phyloP scores from a whole-genome alignment of 2,329 filamentous ascomycete genomes.

The Aspergillus vadensis region DNA sequence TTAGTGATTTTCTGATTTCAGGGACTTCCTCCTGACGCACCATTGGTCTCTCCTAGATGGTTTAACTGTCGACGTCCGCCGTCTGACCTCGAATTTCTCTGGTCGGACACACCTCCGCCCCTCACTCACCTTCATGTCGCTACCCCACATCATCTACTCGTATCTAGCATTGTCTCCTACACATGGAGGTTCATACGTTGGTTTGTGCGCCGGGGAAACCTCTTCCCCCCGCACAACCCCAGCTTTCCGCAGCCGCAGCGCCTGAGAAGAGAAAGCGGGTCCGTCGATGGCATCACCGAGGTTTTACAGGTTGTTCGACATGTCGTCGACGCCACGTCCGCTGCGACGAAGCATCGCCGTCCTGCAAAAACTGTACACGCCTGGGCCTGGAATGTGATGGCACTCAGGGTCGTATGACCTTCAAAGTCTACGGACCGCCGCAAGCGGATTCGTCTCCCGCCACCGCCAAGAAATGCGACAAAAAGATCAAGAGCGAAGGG shows the following conservation, averaged over 20 bases:
- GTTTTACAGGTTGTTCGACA: conserved; percentile 45
- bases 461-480: conserved; percentile 25
- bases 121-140: conserved; percentile 29
- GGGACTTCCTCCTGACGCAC: neutral
- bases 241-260: conserved; percentile 13
- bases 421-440: conserved; percentile 40
- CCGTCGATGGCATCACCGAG: conserved; percentile 45
- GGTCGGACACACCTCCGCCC: conserved; percentile 6
- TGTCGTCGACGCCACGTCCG: conserved; percentile 45
- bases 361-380: conserved; percentile 42
- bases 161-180: conserved; percentile 18
- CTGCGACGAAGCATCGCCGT: conserved; percentile 40
- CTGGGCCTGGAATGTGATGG: conserved; percentile 38
- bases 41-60: neutral
- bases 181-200: conserved; percentile 33
- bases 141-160: conserved; percentile 11
- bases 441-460: conserved; percentile 21
- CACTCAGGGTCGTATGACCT: conserved; percentile 40
- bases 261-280: conserved; percentile 35
- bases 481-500: conserved; percentile 15
- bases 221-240: conserved; percentile 19
- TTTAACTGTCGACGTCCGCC: neutral
- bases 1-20: neutral
- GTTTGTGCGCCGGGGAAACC: conserved; percentile 22
- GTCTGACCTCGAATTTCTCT: conserved; percentile 1